Conservation (phyloP, 2,329 filamentous ascomycete species). For the Parascedosporium putredinis region DNA sequence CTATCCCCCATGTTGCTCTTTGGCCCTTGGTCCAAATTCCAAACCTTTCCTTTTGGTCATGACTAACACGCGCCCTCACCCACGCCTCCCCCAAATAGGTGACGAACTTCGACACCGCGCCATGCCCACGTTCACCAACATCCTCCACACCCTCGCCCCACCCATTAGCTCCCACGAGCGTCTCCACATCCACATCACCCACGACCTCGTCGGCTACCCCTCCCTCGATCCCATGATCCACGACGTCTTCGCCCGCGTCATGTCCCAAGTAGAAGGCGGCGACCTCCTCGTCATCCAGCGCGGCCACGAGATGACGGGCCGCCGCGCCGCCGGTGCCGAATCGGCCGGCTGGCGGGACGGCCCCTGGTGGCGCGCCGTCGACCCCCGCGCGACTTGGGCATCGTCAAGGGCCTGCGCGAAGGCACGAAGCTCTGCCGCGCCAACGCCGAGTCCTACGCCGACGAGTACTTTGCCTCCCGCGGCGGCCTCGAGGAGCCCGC, state of each 20-base stretch:
- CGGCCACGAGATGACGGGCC: constrained; percentile 71
- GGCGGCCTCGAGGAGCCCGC: constrained; percentile 72
- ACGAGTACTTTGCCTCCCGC: constrained; percentile 68
- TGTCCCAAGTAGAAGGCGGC: constrained; percentile 97
- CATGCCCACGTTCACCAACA: constrained; percentile 86
- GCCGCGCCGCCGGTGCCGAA: constrained; percentile 49
- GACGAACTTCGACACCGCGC: constrained; percentile 80
- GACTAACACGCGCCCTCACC: constrained; percentile 7
- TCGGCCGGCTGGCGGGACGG: constrained; percentile 78
- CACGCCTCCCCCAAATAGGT: constrained; percentile 46
- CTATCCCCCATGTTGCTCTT: too few relatives aligned
- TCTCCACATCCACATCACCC: constrained; percentile 92
- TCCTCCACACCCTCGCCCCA: constrained; percentile 89
- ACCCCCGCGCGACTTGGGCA: constrained; percentile 64
- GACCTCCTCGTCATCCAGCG: constrained; percentile 91
- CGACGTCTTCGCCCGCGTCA: constrained; percentile 83
- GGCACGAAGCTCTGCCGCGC: constrained; percentile 87
- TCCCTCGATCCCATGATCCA: constrained; percentile 90
- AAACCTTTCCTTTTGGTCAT: too few relatives aligned
- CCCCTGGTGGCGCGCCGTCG: constrained; percentile 82
- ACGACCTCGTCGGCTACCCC: constrained; percentile 90
- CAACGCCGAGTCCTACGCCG: constrained; percentile 77
- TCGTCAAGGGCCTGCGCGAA: constrained; percentile 70
- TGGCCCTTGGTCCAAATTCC: too few relatives aligned
- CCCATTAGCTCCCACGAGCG: constrained; percentile 96